A percentile compares a stretch with the other conserved stretches of the same genome.
phyloP scores from a whole-genome alignment of 2,329 filamentous ascomycete genomes.

The Taxawa tesnikishii region DNA sequence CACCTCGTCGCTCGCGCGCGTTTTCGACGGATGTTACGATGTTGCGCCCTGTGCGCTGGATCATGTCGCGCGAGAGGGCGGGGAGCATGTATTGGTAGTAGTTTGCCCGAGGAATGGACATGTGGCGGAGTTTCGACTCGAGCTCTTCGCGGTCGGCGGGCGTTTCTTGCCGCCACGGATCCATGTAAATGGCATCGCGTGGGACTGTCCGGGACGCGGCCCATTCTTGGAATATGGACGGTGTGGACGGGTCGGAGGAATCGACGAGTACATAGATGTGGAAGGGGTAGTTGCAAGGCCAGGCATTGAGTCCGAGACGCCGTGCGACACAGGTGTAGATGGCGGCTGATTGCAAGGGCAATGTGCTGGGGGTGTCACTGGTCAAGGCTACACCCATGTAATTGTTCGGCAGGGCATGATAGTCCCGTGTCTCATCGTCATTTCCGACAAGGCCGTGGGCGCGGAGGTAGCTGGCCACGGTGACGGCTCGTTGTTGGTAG shows the following conservation, averaged over 20 bases:
- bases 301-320: constrained; percentile 61
- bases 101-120: constrained; percentile 31
- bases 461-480: constrained; percentile 58
- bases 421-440: constrained; percentile 43
- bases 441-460: constrained; percentile 58
- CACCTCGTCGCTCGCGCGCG: constrained; percentile 22
- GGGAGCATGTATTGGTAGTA: constrained; percentile 46
- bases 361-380: constrained; percentile 59
- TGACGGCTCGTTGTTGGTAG: constrained; percentile 54
- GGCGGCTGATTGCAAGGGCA: constrained; percentile 74
- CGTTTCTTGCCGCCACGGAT: constrained; percentile 58
- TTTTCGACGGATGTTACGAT: constrained; percentile 61
- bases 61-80: constrained; percentile 53
- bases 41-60: constrained; percentile 66
- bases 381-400: constrained; percentile 74
- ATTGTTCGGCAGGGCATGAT: constrained; percentile 73
- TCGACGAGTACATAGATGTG: constrained; percentile 71
- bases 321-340: constrained; percentile 76
- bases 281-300: constrained; percentile 69
- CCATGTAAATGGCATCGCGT: constrained; percentile 46
- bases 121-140: constrained; percentile 44
- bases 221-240: constrained; percentile 11
- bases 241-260: constrained; percentile 35
- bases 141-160: constrained; percentile 4
- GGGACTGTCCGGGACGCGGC: constrained; percentile 36